Percentiles rank a stretch among this genome's conserved stretches.
Evolutionary conservation across 495 filamentous ascomycete genomes (phyloP).

Genomic region (Hypoxylon rickii): DNA sequence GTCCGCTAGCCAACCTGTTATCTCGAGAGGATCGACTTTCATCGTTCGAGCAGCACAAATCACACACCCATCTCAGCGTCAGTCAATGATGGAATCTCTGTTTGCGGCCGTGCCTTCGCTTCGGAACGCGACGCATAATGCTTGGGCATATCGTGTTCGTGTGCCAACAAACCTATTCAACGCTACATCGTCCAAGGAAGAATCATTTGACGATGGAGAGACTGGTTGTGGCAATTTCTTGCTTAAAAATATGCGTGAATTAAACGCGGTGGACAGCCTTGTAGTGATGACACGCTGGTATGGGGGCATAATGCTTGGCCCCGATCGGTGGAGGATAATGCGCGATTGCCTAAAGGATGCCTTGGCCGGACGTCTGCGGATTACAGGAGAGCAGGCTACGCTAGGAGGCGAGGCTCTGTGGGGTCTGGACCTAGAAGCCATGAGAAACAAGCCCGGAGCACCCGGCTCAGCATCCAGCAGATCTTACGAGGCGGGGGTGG

Average conservation of each 20-base stretch:
- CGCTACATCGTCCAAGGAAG: constrained; percentile 62
- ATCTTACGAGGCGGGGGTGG: constrained; percentile 40
- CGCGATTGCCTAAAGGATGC: constrained; percentile 51
- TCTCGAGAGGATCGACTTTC: constrained; percentile 55
- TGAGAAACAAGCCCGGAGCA: constrained; percentile 46
- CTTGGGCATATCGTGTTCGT: constrained; percentile 55
- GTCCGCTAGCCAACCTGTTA: constrained; percentile 46
- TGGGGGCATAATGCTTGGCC: constrained; percentile 82
- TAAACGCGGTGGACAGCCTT: constrained; percentile 77
- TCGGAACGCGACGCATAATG: constrained; percentile 55
- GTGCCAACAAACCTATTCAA: constrained; percentile 35
- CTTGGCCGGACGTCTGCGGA: constrained; percentile 50
- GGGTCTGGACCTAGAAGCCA: constrained; percentile 77
- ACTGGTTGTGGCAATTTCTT: constrained; percentile 80
- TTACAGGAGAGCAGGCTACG: constrained; percentile 43
- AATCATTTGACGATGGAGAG: constrained; percentile 93
- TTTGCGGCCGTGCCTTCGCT: constrained; percentile 47
- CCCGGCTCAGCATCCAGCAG: constrained; percentile 29
- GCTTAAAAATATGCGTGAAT: constrained; percentile 77
- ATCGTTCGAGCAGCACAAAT: constrained; percentile 52
- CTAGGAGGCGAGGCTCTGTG: constrained; percentile 64
- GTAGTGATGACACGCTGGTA: constrained; percentile 95
- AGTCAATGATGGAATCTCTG: constrained; percentile 44
- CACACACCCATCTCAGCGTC: constrained; percentile 42
- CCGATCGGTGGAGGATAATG: constrained; percentile 72